A percentile compares a stretch with the other conserved stretches of the same genome.
Evolutionary conservation across 116 monocot genomes (phyloP).

Genomic region (Trichopus zeylanicus): DNA sequence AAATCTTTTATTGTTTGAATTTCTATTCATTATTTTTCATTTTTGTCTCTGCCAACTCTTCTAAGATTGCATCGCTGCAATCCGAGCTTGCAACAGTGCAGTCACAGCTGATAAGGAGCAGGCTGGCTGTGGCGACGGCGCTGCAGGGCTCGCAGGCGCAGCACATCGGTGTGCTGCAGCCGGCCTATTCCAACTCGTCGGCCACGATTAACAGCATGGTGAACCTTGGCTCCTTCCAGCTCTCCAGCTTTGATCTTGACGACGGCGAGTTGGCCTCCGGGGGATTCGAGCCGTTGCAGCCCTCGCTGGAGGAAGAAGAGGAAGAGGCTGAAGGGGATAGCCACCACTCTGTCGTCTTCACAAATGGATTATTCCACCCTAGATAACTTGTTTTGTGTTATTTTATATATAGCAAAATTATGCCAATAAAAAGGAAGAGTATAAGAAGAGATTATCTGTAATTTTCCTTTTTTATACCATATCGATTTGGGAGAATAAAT

Average conservation of each 20-base stretch:
- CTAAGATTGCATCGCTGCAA: slow-evolving; percentile 45
- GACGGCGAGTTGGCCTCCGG: slow-evolving; percentile 6
- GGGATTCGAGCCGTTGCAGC: slow-evolving; percentile 12
- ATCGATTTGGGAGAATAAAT: too few species aligned
- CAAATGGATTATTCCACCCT: too few species aligned
- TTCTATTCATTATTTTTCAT: neutral
- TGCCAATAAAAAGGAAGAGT: too few species aligned
- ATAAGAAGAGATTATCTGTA: too few species aligned
- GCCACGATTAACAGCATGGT: neutral
- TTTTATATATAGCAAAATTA: too few species aligned
- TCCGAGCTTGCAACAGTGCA: slow-evolving; percentile 49
- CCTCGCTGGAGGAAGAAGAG: slow-evolving; percentile 10
- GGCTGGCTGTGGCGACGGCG: slow-evolving; percentile 16
- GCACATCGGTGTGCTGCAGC: slow-evolving; percentile 17
- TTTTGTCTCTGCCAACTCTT: neutral
- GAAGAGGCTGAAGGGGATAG: slow-evolving; percentile 10
- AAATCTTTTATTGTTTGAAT: neutral
- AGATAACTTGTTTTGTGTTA: too few species aligned
- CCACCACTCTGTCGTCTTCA: too few species aligned
- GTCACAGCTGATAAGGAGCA: slow-evolving; percentile 38
- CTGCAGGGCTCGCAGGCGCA: slow-evolving; percentile 11
- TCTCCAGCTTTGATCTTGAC: slow-evolving; percentile 10
- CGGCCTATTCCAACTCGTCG: slow-evolving; percentile 4
- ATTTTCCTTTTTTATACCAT: too few species aligned
- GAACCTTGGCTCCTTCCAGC: neutral